phyloP scores from a whole-genome alignment of 2,329 filamentous ascomycete species.

The Sclerotinia borealis region DNA sequence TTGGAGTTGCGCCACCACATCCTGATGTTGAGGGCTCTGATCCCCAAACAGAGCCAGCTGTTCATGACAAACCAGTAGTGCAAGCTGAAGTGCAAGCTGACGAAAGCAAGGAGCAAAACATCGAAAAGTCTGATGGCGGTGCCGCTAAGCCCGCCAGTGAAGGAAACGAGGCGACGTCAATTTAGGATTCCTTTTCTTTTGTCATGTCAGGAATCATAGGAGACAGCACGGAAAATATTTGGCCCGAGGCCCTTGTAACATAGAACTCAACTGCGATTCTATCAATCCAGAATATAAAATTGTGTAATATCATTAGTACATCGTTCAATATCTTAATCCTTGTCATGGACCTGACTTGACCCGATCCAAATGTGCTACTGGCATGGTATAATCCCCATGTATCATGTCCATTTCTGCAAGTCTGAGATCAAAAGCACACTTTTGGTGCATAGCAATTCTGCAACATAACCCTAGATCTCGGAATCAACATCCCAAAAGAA shows the following conservation, averaged over 20 bases:
- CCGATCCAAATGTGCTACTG: neutral
- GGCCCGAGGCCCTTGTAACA: slow-evolving; percentile 10
- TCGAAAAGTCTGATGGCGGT: slow-evolving; percentile 37
- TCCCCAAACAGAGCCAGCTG: slow-evolving; percentile 44
- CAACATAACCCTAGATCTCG: neutral
- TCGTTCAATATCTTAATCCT: neutral
- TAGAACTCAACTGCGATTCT: slow-evolving; percentile 4
- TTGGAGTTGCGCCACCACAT: slow-evolving; percentile 31
- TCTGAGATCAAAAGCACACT: neutral
- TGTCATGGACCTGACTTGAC: neutral
- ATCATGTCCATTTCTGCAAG: neutral
- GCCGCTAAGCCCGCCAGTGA: slow-evolving; percentile 59
- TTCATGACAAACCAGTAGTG: slow-evolving; percentile 38
- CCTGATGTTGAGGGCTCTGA: slow-evolving; percentile 50
- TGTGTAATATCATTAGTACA: neutral
- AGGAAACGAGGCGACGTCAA: slow-evolving; percentile 47
- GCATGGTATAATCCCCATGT: neutral
- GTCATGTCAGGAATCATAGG: neutral
- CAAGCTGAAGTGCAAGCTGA: slow-evolving; percentile 41
- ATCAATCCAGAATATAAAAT: neutral
- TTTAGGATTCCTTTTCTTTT: slow-evolving; percentile 21
- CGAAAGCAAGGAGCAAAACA: slow-evolving; percentile 53
- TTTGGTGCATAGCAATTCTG: neutral
- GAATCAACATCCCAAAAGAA: neutral
- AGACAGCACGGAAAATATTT: slow-evolving; percentile 2